Base-by-base conservation (phyloP, 805 yeast species). In the Yarrowia porcina region DNA sequence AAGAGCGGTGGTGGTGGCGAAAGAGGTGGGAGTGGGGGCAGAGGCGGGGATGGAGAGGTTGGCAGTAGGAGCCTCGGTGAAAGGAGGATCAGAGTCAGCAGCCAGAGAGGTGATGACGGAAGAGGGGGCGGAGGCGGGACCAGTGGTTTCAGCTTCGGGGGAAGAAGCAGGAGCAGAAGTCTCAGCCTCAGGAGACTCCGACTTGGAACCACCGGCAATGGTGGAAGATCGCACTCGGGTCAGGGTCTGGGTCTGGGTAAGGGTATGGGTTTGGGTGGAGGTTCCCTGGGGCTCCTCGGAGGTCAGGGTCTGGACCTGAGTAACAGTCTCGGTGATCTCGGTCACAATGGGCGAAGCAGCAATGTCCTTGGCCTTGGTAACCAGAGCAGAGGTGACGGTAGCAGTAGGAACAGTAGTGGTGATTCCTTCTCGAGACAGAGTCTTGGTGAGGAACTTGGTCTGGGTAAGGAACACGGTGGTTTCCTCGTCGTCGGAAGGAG, bases 391-490 rank as follows among this genome's bases (percentile, higher is more conserved):
- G 23, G 60, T 39, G 35, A 59, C 60, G 38, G 38, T 59, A 33
- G 32, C 38, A 7, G 27, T 52, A 18, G 63, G 47, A 4, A 28
- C 63, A n/a, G 63, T 62, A 41, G 47, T 36, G 27, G 59, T 45
- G 30, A 32, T n/a, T 7, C 56, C 56, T 28, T 32, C 32, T 39
- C 32, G 39, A 3, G 56, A 49, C 25, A 61, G 59, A 4, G 63
- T 61, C 47, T 61, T 63, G 63, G 30, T 49, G 15, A 47, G 18
- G 52, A 50, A 39, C 30, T 39, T 35, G 47, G 59, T 36, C 25
- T 50, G 60, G 27, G 61, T 35, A n/a, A 36, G 50, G 38, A 32
- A 27, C 38, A 65, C 56, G 33, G 50, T 42, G 17, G 63, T 35
- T 25, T 52, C 13, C 5, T 52, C 59, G 17, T 41, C 64, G 11